Base-by-base conservation (phyloP, 345 rosid genomes). In the Odontarrhena argentea region DNA sequence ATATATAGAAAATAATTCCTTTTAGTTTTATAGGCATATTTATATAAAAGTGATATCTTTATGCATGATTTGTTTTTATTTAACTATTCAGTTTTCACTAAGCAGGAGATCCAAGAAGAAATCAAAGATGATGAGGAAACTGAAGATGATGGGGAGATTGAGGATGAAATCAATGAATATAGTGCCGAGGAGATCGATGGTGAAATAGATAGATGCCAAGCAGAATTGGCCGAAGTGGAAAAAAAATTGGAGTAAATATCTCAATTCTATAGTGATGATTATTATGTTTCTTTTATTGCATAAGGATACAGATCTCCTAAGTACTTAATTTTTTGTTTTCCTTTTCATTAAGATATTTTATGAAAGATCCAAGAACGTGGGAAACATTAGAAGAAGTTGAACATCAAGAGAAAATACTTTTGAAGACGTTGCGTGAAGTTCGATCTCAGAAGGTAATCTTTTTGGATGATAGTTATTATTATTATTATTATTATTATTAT, bases 401-500 rank as follows among this genome's bases (percentile, higher is more conserved):
- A 7, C 0, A 6, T 44, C 42, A 46, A 43, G 67, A 51, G 40
- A 3, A 25, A 11, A 0, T 58, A 42, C 24, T 50, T 1, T 9
- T 14, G 26, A 9, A 6, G n/a, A 24, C 67, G 2, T 11, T 66
- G 18, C 18, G 2, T 13, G 9, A 28, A 42, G 56, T 73, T 52
- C 72, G 2, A 59, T 15, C 49, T 35, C 77, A 7, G 3, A 66
- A 66, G 77, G 77, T 73, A 59, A n/a, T 4, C 1, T 1, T 32
- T 3, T 3, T 3, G 0, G 6, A 32, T 6, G 1, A 32, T 32
- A 4, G 1, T 32, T 32, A 32, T 32, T 32, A 1, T 32, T 4
- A 4, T 28, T 0, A 18, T 18, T 18, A 18, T 18, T 18, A 40
- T 34, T 55, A n/a, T 22, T 28, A 8, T n/a, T n/a, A 1, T 26